Evolutionary conservation across 768 basidiomycete species (phyloP).

Genomic region (Tremella fuciformis): DNA sequence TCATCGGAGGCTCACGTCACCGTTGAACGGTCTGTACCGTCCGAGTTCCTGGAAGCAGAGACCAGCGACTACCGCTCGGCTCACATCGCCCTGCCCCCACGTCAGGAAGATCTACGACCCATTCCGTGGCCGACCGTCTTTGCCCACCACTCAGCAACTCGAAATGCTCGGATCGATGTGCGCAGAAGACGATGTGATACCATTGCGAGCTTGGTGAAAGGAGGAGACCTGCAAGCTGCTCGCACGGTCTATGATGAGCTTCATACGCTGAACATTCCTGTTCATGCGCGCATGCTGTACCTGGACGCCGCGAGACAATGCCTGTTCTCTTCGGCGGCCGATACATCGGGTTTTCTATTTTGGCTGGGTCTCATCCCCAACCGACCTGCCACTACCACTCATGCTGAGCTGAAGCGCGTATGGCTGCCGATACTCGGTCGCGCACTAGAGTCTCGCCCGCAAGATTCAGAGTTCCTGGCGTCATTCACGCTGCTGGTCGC

Average conservation of each 20-base stretch:
- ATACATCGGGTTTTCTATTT: constrained; percentile 21
- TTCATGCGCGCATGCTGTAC: constrained; percentile 28
- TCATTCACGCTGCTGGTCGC: constrained; percentile 22
- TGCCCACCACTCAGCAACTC: constrained; percentile 1
- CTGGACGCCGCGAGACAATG: constrained; percentile 20
- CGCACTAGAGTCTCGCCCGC: constrained; percentile 4
- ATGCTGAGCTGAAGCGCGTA: constrained; percentile 20
- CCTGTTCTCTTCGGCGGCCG: constrained; percentile 8
- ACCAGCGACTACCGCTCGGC: constrained; percentile 27
- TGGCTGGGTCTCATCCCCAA: constrained; percentile 42
- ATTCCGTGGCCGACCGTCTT: constrained; percentile 38
- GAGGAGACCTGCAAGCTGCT: constrained; percentile 26
- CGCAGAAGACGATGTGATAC: constrained; percentile 25
- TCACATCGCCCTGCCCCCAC: constrained; percentile 18
- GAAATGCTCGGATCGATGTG: neutral
- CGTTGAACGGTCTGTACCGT: neutral
- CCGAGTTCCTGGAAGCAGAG: constrained; percentile 34
- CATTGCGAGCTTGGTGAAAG: constrained; percentile 20
- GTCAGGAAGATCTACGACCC: constrained; percentile 13
- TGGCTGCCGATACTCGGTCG: constrained; percentile 30
- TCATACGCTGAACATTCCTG: constrained; percentile 13
- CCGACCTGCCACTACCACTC: constrained; percentile 29
- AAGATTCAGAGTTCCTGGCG: constrained; percentile 17
- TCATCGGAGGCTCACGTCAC: neutral
- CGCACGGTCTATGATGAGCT: constrained; percentile 28